Percentiles rank a stretch among this genome's conserved stretches.
phyloP scores from a whole-genome alignment of 306 rosid genomes.

The Leucaena leucocephala region DNA sequence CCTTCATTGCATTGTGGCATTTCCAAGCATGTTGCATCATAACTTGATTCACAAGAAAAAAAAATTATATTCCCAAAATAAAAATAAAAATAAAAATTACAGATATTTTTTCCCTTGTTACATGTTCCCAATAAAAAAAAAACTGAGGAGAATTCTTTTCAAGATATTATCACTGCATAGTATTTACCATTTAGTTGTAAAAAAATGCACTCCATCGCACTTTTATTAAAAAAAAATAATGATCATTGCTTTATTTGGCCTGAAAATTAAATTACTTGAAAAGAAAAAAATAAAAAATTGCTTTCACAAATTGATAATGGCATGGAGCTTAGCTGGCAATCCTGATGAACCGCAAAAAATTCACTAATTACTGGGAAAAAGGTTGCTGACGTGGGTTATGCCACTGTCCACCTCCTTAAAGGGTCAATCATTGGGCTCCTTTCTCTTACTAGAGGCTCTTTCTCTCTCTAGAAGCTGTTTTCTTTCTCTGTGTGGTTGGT shows the following conservation, averaged over 20 bases:
- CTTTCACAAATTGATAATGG: constrained; percentile 31
- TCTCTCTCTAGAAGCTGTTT: constrained; percentile 32
- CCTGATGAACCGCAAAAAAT: constrained; percentile 61
- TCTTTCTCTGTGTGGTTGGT: constrained; percentile 27
- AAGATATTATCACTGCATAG: too few relatives aligned
- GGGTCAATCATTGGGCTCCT: constrained; percentile 64
- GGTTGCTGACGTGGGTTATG: constrained; percentile 59
- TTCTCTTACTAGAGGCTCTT: constrained; percentile 31
- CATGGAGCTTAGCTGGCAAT: constrained; percentile 71
- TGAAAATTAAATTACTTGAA: background rate
- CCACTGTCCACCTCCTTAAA: constrained; percentile 52
- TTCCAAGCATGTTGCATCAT: constrained; percentile 43
- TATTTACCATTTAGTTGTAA: background rate
- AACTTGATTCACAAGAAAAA: too few relatives aligned
- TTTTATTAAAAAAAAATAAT: background rate
- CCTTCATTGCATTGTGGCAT: constrained; percentile 30
- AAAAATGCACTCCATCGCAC: background rate
- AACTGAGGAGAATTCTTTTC: too few relatives aligned
- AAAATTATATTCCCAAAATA: too few relatives aligned
- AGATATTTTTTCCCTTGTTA: too few relatives aligned
- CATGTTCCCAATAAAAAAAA: too few relatives aligned
- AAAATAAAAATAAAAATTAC: too few relatives aligned
- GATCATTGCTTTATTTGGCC: background rate
- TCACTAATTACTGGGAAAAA: constrained; percentile 35
- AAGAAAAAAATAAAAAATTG: constrained; percentile 4